These are phyloP conservation scores for Solanum sejunctum DNA, from an alignment of 257 asterid species.

Conservation along the genomic window DNA sequence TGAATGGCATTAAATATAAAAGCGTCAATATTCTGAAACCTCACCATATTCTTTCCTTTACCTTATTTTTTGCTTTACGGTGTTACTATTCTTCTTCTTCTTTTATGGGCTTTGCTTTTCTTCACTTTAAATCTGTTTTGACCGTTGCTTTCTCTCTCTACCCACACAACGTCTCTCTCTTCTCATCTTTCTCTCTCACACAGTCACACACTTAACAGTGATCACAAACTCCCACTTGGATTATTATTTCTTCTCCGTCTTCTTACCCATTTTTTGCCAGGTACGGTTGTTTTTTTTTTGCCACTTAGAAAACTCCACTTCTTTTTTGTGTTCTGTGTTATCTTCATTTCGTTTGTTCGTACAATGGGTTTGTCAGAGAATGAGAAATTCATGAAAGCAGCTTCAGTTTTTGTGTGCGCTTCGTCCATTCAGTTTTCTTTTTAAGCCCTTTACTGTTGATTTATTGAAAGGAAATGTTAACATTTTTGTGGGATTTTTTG, in stretches of 20 bases:
- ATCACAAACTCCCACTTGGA: not conserved
- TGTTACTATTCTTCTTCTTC: not conserved
- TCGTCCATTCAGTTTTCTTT: not conserved
- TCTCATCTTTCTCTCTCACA: not conserved
- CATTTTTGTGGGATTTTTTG: not conserved
- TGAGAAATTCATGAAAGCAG: not conserved
- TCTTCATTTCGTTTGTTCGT: not conserved
- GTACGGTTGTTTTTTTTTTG: not conserved
- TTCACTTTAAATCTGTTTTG: conserved; percentile 24
- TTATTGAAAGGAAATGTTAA: not conserved
- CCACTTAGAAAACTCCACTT: not conserved
- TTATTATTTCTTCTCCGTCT: not conserved
- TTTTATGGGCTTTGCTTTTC: not conserved
- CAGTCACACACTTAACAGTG: not conserved
- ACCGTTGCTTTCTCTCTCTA: conserved; percentile 34
- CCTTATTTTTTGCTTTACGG: conserved; percentile 1
- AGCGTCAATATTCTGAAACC: conserved; percentile 1
- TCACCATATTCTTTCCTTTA: conserved; percentile 16
- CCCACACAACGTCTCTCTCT: not conserved
- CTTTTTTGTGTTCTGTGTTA: not conserved
- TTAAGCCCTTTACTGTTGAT: not conserved
- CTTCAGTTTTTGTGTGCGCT: not conserved
- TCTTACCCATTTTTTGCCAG: not conserved
- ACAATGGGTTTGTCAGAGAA: not conserved
- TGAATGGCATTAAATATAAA: not conserved